Base-by-base conservation (phyloP, 306 rosid genomes). In the Rubus idaeus region DNA sequence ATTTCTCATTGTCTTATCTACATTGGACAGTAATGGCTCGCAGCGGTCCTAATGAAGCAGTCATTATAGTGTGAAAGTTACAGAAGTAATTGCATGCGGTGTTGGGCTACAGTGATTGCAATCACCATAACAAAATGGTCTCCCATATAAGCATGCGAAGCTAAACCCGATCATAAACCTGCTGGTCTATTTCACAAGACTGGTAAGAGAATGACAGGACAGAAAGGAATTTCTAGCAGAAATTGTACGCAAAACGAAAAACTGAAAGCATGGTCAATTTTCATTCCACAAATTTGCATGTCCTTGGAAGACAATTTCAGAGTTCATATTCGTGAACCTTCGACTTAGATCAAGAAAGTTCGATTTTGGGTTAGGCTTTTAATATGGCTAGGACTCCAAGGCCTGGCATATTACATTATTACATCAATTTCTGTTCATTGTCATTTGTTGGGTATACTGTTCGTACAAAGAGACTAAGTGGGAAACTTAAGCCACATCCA, bases 61-160 rank as follows among this genome's bases (percentile, higher is more conserved):
- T 70, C 70, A 74, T 35, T 57, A 73, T 45, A 45, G 16, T 44
- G 30, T 13, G 53, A 73, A 73, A 41, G 67, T 55, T 56, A 13
- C 67, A 14, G 26, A 57, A 73, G 23, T 57, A 13, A 55, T 9
- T 72, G 68, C 77, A 56, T 42, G 52, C 52, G 39, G 51, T 5
- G 50, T 10, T 56, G 51, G 20, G 37, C 23, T 10, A 21, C 65
- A 20, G 18, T 57, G 78, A 60, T 26, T 1, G 51, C 69, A 61
- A 45, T 74, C 58, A 26, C 52, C 69, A 30, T 16, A 60, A 23
- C 47, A 1, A 57, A 63, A 46, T 60, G 35, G 70, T 46, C 78
- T 10, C 70, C 78, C 39, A 74, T 40, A 61, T 40, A 39, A 26
- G 26, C 67, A 20, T 37, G 39, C 3, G 37, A 2, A 20, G 39